These are phyloP conservation scores for Berberis vulgaris DNA, from an alignment of 164 flowering plant genomes.

Conservation along the genomic window DNA sequence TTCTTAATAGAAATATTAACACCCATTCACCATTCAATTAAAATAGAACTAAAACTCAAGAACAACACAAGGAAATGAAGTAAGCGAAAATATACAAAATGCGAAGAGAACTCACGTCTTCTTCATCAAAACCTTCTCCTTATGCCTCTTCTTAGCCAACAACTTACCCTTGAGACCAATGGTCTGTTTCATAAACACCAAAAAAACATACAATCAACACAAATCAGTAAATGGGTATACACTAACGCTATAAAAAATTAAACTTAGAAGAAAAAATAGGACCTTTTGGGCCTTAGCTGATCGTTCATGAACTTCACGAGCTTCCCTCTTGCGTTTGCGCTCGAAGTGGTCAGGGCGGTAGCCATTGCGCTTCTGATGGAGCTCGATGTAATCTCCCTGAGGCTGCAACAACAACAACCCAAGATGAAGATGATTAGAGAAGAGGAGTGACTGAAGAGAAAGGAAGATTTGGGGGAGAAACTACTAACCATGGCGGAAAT, in stretches of 20 bases:
- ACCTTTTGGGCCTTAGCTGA: slow-evolving; percentile 74
- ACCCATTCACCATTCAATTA: too few relatives aligned
- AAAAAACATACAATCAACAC: neutral
- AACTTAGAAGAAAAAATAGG: neutral
- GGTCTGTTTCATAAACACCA: slow-evolving; percentile 33
- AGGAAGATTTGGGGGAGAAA: neutral
- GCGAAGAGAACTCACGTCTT: slow-evolving; percentile 56
- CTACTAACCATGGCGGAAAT: neutral
- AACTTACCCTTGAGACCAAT: slow-evolving; percentile 93
- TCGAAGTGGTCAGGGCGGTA: slow-evolving; percentile 81
- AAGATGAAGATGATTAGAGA: neutral
- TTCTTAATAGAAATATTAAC: too few relatives aligned
- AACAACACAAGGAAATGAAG: neutral
- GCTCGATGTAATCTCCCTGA: slow-evolving; percentile 96
- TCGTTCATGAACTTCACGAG: slow-evolving; percentile 84
- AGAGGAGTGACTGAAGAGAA: neutral
- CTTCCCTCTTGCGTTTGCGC: slow-evolving; percentile 94
- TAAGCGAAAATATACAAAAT: too few relatives aligned
- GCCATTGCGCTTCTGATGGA: slow-evolving; percentile 81
- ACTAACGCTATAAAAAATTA: neutral
- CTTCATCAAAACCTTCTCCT: slow-evolving; percentile 91
- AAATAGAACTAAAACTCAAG: too few relatives aligned
- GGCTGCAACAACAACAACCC: slow-evolving; percentile 39
- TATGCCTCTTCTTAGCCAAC: slow-evolving; percentile 79
- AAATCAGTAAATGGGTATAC: neutral